phyloP scores from a whole-genome alignment of 176 grass and related monocot genomes.

The Neostapfia colusana region DNA sequence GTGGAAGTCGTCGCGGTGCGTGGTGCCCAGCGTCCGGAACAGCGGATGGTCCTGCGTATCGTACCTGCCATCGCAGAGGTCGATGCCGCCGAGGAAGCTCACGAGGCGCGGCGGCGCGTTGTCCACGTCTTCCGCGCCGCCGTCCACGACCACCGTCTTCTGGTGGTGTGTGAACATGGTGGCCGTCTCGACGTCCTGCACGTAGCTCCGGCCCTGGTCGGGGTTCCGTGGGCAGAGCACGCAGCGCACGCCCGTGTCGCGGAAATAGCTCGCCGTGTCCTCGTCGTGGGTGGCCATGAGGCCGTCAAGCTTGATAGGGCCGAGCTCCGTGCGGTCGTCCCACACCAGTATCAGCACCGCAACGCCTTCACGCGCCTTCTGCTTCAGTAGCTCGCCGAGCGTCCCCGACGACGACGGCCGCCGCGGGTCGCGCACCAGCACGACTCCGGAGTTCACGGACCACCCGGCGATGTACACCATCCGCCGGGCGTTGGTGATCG shows the following conservation, averaged over 20 bases:
- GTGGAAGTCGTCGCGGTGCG: constrained; percentile 54
- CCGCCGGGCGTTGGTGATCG: constrained; percentile 51
- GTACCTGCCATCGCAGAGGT: constrained; percentile 74
- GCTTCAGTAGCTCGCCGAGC: constrained; percentile 70
- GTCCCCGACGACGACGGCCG: constrained; percentile 30
- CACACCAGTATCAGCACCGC: constrained; percentile 76
- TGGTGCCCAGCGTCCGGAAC: constrained; percentile 49
- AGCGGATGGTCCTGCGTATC: constrained; percentile 68
- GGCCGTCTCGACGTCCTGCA: constrained; percentile 57
- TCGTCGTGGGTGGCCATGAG: constrained; percentile 89
- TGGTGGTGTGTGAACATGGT: constrained; percentile 97
- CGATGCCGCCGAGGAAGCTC: constrained; percentile 72
- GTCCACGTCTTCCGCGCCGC: background rate
- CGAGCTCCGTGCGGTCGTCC: constrained; percentile 76
- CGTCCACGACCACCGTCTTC: constrained; percentile 72
- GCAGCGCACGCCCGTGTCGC: constrained; percentile 47
- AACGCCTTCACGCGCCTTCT: constrained; percentile 64
- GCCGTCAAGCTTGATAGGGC: constrained; percentile 68
- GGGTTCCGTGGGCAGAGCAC: constrained; percentile 79
- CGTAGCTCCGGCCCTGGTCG: constrained; percentile 64
- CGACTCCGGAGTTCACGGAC: constrained; percentile 72
- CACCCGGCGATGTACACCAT: constrained; percentile 85
- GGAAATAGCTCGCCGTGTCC: constrained; percentile 69
- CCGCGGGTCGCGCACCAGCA: constrained; percentile 62
- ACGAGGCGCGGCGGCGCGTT: constrained; percentile 15